Conservation (phyloP, 495 filamentous ascomycete species). For the Melanomma pulvis-pyrius region DNA sequence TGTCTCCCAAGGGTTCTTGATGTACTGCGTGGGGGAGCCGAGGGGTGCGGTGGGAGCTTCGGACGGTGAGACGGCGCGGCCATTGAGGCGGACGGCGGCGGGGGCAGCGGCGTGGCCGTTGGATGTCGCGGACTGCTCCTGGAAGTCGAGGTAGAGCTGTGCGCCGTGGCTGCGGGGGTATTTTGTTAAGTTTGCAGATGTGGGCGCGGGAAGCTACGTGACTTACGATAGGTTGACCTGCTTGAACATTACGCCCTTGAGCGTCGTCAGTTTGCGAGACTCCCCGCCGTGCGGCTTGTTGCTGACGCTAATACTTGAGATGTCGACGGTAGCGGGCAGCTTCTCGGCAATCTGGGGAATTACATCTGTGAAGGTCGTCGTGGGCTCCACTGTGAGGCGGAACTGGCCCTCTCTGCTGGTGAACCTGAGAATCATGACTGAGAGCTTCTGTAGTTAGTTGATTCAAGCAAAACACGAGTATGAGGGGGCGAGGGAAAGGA, state of each 20-base stretch:
- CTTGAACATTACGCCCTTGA: constrained; percentile 68
- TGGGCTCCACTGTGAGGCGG: constrained; percentile 64
- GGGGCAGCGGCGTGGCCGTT: constrained; percentile 54
- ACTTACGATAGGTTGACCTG: constrained; percentile 72
- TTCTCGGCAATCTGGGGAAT: constrained; percentile 61
- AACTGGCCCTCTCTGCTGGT: constrained; percentile 71
- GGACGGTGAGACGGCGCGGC: constrained; percentile 69
- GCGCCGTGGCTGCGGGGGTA: constrained; percentile 84
- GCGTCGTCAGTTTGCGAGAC: constrained; percentile 65
- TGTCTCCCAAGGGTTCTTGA: constrained; percentile 91
- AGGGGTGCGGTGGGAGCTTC: constrained; percentile 64
- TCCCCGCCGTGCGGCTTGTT: constrained; percentile 78
- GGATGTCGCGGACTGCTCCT: constrained; percentile 53
- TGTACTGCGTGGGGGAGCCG: constrained; percentile 57
- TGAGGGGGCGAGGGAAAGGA: background rate
- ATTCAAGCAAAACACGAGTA: background rate
- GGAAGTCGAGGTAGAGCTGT: constrained; percentile 82
- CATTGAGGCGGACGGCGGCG: constrained; percentile 64
- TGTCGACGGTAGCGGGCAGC: constrained; percentile 69
- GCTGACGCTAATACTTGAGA: constrained; percentile 75
- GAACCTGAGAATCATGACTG: constrained; percentile 69
- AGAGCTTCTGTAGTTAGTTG: background rate
- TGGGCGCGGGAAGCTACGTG: constrained; percentile 11
- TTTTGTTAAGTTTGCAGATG: background rate
- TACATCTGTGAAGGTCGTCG: constrained; percentile 55